Conservation (phyloP, 2,329 filamentous ascomycete species). For the Cytospora mali region DNA sequence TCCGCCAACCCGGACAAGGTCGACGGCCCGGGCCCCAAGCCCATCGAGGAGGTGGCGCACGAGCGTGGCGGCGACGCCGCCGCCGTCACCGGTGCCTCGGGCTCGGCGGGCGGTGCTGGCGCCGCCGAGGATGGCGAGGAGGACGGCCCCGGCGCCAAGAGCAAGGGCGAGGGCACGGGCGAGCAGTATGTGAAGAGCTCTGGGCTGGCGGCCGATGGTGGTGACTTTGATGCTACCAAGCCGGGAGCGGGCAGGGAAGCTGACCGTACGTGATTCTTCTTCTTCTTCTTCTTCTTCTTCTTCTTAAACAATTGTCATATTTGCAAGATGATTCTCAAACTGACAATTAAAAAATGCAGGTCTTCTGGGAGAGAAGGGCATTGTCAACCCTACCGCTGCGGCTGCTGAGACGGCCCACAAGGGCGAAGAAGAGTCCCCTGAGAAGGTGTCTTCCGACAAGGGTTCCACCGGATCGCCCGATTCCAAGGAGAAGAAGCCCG, state of each 20-base stretch:
- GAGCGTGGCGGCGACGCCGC: conserved; percentile 39
- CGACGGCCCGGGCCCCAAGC: conserved; percentile 48
- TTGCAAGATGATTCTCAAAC: background rate
- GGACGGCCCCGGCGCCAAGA: conserved; percentile 36
- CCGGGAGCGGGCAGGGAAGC: conserved; percentile 69
- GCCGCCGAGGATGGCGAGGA: conserved; percentile 21
- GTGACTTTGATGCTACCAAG: conserved; percentile 66
- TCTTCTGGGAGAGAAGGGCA: conserved; percentile 56
- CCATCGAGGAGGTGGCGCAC: conserved; percentile 42
- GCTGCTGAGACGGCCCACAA: conserved; percentile 29
- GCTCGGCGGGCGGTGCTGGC: background rate
- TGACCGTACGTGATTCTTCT: conserved; percentile 54
- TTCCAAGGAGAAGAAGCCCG: conserved; percentile 48
- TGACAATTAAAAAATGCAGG: conserved; percentile 41
- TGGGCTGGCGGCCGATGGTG: conserved; percentile 65
- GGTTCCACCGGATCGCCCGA: conserved; percentile 33
- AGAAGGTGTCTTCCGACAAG: conserved; percentile 20
- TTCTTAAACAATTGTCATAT: conserved; percentile 20
- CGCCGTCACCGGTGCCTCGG: conserved; percentile 10
- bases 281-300: too few relatives aligned
- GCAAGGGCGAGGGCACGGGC: conserved; percentile 51
- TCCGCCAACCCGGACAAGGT: conserved; percentile 39
- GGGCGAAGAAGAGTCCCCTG: conserved; percentile 27
- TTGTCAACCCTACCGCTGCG: conserved; percentile 37
- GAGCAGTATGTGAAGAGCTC: conserved; percentile 60